Percentiles rank a stretch among this genome's conserved stretches.
These are phyloP conservation scores for Rhodotorula sp. DNA, from an alignment of 1,284 basidiomycete genomes.

Conservation along the genomic window DNA sequence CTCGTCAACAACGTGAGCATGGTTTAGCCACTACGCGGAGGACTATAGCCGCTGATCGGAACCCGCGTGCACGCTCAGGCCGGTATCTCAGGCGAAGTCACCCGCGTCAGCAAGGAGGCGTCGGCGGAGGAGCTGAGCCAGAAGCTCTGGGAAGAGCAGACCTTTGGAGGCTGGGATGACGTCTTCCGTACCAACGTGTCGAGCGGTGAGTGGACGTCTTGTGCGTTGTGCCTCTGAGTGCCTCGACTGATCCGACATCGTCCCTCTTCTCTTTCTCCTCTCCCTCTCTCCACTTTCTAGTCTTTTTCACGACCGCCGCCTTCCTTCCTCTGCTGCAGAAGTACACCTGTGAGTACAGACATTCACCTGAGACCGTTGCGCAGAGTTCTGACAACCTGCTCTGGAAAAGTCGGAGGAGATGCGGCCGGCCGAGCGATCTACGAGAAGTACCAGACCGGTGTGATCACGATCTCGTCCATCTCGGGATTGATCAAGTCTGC, in stretches of 20 bases:
- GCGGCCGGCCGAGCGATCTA: constrained; percentile 53
- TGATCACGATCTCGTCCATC: constrained; percentile 71
- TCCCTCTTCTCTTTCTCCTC: no score
- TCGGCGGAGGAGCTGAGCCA: constrained; percentile 49
- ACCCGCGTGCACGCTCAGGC: constrained; percentile 51
- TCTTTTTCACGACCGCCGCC: constrained; percentile 70
- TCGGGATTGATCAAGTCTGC: constrained; percentile 65
- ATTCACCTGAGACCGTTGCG: accelerated
- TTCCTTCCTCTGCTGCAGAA: constrained; percentile 70
- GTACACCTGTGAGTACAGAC: constrained; percentile 8
- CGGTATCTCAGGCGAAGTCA: constrained; percentile 51
- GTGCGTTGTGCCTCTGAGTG: background rate
- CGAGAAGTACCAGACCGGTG: constrained; percentile 55
- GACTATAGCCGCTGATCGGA: background rate
- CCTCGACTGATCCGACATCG: no score
- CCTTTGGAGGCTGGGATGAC: constrained; percentile 63
- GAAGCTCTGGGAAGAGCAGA: constrained; percentile 60
- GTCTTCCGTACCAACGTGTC: constrained; percentile 51
- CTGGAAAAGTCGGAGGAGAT: constrained; percentile 6
- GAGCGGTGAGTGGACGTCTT: constrained; percentile 17
- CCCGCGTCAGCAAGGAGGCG: constrained; percentile 57
- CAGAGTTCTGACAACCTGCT: background rate
- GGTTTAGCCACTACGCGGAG: no score
- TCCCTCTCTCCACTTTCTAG: background rate
- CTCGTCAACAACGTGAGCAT: constrained; percentile 58